Base-by-base conservation (phyloP, 2,329 filamentous ascomycete species). In the Diaporthe sp. region DNA sequence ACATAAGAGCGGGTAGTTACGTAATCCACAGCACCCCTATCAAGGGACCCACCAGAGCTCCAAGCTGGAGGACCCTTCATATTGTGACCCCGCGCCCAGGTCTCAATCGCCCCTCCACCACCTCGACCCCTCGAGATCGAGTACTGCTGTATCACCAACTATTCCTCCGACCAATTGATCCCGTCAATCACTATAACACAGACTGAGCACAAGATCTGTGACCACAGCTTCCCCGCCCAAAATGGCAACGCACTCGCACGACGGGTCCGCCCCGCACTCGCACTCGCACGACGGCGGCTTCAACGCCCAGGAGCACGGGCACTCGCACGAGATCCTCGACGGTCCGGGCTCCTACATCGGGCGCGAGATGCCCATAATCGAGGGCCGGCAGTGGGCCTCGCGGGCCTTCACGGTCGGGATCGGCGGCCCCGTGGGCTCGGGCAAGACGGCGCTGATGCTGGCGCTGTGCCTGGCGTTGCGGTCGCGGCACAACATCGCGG, bases 371-470 rank as follows among this genome's bases (percentile, higher is more conserved):
- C 97, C 96, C 77, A 94, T 98, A 74, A 91, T 95, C 78, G 94
- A 98, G 79, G 95, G 95, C 15, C 90, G 96, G 73, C 90, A 96
- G 82, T 99, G 96, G 94, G 90, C 90, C 39, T 94, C 98, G 78
- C 90, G 97, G 75, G 96, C 96, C 20, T 99, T 98, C 82, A 98
- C 97, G 6, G 90, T 99, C 81, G 97, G 97, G n/a, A 98, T 98
- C 85, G 97, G 97, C 86, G 97, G 97, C 95, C 97, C 97, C 77
- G 97, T 99, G 72, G 97, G 97, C 78, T 98, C 96, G 34, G 97
- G 97, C 82, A 99, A 99, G 86, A 98, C 97, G 0, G 97, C 97
- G 25, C 91, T 98, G 39, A 98, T 99, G 96, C 92, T 98, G 15
- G 93, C 94, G 53, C 94, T 98, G 79, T 98, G 95, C 87, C 92